phyloP scores from a whole-genome alignment of 2,329 filamentous ascomycete species.

The Cladosporium sp. region DNA sequence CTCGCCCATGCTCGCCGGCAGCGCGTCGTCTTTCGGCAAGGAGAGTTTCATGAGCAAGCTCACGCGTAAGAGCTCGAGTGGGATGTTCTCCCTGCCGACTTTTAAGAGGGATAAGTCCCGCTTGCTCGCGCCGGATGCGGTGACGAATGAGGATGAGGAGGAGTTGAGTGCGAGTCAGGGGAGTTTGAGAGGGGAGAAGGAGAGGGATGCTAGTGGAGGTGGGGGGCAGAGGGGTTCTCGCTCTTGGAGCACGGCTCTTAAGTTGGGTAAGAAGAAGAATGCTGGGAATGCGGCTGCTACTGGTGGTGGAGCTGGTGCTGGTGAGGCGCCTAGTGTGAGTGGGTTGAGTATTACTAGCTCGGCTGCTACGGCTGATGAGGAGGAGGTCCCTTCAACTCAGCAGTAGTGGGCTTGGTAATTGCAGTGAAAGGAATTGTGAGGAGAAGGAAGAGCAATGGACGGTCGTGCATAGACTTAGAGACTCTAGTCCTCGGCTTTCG shows the following conservation, averaged over 20 bases:
- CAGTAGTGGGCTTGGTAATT: too few species aligned
- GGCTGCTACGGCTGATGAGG: conserved; percentile 29
- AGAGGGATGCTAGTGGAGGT: too few species aligned
- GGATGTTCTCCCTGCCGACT: conserved; percentile 39
- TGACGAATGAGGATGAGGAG: conserved; percentile 33
- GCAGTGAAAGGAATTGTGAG: too few species aligned
- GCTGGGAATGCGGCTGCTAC: too few species aligned
- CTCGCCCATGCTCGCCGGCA: conserved; percentile 28
- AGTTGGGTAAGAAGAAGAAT: conserved; percentile 34
- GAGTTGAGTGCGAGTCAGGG: conserved; percentile 25
- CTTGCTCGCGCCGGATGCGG: conserved; percentile 30
- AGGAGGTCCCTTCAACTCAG: background rate
- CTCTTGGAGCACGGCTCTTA: conserved; percentile 41
- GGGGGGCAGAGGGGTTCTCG: conserved; percentile 34
- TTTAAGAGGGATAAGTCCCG: conserved; percentile 35
- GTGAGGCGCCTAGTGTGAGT: conserved; percentile 44
- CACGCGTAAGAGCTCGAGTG: conserved; percentile 43
- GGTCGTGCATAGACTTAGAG: too few species aligned
- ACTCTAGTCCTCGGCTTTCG: too few species aligned
- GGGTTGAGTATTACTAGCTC: conserved; percentile 41
- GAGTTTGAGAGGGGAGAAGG: conserved; percentile 15
- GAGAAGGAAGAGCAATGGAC: too few species aligned
- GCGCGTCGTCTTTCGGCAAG: conserved; percentile 34
- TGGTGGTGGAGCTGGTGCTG: too few species aligned
- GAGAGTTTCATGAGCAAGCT: conserved; percentile 49